Conservation (phyloP, 306 rosid genomes). For the apple (Malus domestica) region DNA sequence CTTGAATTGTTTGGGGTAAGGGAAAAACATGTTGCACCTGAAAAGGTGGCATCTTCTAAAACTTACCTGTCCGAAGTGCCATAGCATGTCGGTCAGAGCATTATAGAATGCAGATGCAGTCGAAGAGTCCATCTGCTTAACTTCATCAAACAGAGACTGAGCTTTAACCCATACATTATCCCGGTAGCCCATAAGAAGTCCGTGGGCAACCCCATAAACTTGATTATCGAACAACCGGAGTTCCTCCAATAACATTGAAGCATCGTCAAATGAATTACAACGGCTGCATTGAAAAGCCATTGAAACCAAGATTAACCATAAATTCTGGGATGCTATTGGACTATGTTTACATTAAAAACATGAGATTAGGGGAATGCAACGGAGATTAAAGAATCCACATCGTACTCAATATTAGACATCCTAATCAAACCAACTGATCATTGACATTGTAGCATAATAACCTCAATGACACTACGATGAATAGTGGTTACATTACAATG, state of each 20-base stretch:
- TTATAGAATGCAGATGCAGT: conserved; percentile 90
- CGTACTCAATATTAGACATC: background rate
- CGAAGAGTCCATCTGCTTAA: conserved; percentile 75
- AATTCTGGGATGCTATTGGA: background rate
- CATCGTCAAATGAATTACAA: conserved; percentile 70
- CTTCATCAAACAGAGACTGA: conserved; percentile 68
- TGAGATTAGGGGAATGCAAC: background rate
- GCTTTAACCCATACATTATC: conserved; percentile 71
- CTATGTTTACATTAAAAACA: background rate
- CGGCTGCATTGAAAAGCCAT: conserved; percentile 49
- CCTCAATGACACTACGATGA: background rate
- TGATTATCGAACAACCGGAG: conserved; percentile 76
- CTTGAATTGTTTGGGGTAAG: background rate
- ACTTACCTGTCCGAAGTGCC: conserved; percentile 94
- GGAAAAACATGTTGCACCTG: background rate
- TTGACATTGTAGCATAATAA: background rate
- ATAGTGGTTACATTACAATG: background rate
- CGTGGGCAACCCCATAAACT: conserved; percentile 89
- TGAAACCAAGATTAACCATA: conserved; percentile 6
- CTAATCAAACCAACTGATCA: background rate
- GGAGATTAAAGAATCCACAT: background rate
- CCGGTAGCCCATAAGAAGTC: conserved; percentile 71
- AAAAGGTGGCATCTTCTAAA: background rate
- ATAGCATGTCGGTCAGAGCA: conserved; percentile 93
- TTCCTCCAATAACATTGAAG: conserved; percentile 78